Percentiles rank a stretch among this genome's conserved stretches.
phyloP scores from a whole-genome alignment of 192 early-diverging fungal species.

The Gamsiella multidivaricata region DNA sequence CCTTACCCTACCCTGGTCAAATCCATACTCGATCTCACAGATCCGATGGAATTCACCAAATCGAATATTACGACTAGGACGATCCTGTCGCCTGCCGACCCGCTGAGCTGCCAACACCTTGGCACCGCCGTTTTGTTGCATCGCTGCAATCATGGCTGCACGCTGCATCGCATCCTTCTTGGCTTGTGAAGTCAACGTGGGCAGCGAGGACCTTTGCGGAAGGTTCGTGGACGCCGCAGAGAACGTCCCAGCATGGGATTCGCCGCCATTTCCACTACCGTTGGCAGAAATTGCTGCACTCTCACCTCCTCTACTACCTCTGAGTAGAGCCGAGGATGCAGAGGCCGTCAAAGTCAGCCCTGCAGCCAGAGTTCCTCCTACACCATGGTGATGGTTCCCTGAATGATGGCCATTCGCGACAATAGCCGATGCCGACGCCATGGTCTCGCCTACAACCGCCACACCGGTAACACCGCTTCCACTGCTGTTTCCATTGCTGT shows the following conservation, averaged over 20 bases:
- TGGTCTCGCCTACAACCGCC: conserved; percentile 41
- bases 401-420: conserved; percentile 17
- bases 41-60: conserved; percentile 48
- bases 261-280: not conserved
- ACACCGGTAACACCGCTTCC: conserved; percentile 16
- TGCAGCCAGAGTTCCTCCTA: not conserved
- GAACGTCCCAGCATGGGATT: not conserved
- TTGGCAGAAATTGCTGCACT: not conserved
- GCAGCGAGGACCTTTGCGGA: conserved; percentile 26
- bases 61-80: conserved; percentile 38
- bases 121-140: conserved; percentile 49
- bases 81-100: conserved; percentile 36
- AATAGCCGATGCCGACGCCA: conserved; percentile 37
- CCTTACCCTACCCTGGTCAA: conserved; percentile 44
- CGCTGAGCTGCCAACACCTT: conserved; percentile 34
- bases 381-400: not conserved
- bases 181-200: conserved; percentile 39
- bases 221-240: conserved; percentile 10
- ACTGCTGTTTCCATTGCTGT: conserved; percentile 44
- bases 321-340: conserved; percentile 5
- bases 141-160: conserved; percentile 47
- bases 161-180: conserved; percentile 41
- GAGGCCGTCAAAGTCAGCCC: not conserved
- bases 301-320: not conserved
- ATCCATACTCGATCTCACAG: conserved; percentile 46